These are phyloP conservation scores for Paraphaeosphaeria sporulosa DNA, from an alignment of 2,329 filamentous ascomycete genomes.

Conservation along the genomic window DNA sequence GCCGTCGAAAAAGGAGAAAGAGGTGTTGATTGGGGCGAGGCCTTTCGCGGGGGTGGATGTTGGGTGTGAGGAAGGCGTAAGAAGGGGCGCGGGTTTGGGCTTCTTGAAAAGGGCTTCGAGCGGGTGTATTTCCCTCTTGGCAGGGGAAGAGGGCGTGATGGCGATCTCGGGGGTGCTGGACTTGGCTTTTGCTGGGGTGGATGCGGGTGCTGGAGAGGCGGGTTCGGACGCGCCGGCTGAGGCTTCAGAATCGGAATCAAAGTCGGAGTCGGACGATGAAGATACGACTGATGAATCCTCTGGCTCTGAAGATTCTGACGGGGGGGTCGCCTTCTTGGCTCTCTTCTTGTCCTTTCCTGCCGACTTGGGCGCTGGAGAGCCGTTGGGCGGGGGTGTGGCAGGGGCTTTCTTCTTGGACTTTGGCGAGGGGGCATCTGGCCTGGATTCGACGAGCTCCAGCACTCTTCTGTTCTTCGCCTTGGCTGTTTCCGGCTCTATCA, in stretches of 20 bases:
- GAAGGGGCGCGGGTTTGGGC: constrained; percentile 50
- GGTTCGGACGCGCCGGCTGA: constrained; percentile 30
- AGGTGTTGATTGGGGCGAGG: constrained; percentile 58
- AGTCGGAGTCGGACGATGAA: constrained; percentile 43
- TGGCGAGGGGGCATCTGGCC: constrained; percentile 14
- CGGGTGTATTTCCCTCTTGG: constrained; percentile 70
- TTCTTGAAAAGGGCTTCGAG: constrained; percentile 93
- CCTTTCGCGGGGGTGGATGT: constrained; percentile 47
- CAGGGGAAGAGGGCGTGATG: constrained; percentile 27
- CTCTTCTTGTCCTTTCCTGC: constrained; percentile 30
- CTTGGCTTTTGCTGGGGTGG: constrained; percentile 10
- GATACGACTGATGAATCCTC: constrained; percentile 48
- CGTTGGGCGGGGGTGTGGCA: constrained; percentile 26
- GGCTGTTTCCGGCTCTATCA: constrained; percentile 68
- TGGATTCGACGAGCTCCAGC: constrained; percentile 40
- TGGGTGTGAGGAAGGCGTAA: constrained; percentile 43
- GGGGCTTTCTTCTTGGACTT: constrained; percentile 23
- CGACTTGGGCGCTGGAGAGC: constrained; percentile 24
- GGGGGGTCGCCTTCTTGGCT: constrained; percentile 32
- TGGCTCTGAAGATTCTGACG: constrained; percentile 34
- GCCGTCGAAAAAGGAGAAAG: constrained; percentile 81
- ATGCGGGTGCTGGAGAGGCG: constrained; percentile 18
- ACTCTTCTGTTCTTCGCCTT: constrained; percentile 44
- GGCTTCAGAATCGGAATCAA: constrained; percentile 28
- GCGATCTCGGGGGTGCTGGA: constrained; percentile 22